Evolutionary conservation across 225 moss, liverwort and hornwort genomes (phyloP).

Genomic region (Sphagnum tenellum): DNA sequence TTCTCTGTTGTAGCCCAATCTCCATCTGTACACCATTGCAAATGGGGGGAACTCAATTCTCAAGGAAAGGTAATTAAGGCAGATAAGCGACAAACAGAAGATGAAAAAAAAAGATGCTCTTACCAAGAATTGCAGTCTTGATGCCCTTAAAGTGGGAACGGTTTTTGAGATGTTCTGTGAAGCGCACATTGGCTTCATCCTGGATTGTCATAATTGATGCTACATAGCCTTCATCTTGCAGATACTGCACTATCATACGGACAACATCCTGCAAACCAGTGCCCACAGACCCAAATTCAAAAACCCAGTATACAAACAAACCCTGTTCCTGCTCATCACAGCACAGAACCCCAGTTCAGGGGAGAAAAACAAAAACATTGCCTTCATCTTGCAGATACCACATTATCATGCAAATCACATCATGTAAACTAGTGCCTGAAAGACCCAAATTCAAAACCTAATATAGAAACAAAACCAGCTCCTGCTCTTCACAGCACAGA

Average conservation of each 20-base stretch:
- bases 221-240: constrained; percentile 79
- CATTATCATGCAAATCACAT: constrained; percentile 79
- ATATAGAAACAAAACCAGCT: background rate
- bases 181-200: constrained; percentile 74
- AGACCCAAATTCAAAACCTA: background rate
- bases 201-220: constrained; percentile 88
- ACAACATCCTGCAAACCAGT: constrained; percentile 57
- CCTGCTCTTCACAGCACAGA: background rate
- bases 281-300: constrained; percentile 1
- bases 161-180: constrained; percentile 61
- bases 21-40: constrained; percentile 37
- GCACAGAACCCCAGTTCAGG: too few relatives aligned
- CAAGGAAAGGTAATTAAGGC: background rate
- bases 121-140: constrained; percentile 77
- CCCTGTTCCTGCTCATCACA: too few relatives aligned
- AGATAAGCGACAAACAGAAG: background rate
- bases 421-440: constrained; percentile 28
- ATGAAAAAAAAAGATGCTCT: too few relatives aligned
- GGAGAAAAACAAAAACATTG: constrained; percentile 12
- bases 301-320: background rate
- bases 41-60: background rate
- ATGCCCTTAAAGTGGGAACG: constrained; percentile 90
- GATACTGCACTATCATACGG: constrained; percentile 85
- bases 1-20: constrained; percentile 91
- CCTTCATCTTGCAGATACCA: constrained; percentile 89